Base-by-base conservation (phyloP, 495 filamentous ascomycete genomes). In the Daldinia concentrica region DNA sequence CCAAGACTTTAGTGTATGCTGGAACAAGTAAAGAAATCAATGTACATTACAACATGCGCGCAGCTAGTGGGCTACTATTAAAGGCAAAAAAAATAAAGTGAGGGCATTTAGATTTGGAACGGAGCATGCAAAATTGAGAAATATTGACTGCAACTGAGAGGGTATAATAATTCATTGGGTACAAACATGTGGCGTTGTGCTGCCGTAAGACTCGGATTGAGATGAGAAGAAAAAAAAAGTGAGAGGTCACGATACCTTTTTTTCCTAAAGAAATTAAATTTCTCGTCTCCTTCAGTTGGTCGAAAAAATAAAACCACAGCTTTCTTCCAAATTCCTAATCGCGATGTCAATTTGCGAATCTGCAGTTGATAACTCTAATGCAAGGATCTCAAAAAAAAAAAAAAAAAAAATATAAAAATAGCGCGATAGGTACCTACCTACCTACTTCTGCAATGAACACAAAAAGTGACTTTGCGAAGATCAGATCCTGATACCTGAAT, bases 221-320 rank as follows among this genome's bases (percentile, higher is more conserved):
- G n/a, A 14, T 45, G 66, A 63, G 19, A 58, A n/a, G n/a, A 7
- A 37, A 61, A 15, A 60, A 61, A 60, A 45, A 11, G 2, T 32
- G 29, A 57, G 17, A 59, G 68, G 62, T 65, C 55, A 70, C 68
- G 56, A 65, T 65, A 70, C 62, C 68, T 71, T 56, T 63, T 41
- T 45, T 48, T 48, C 17, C 22, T 11, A 51, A 15, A 14, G 9
- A 19, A 30, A 32, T 32, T 17, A 56, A 55, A 56, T 32, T n/a
- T n/a, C 27, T 57, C 54, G n/a, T 24, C n/a, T 36, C 29, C 30
- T 57, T 57, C n/a, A 36, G 29, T 19, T 54, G 50, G 50, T 15
- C 27, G 12, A 30, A 54, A 54, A 54, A 58, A 55, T 29, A 43
- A 34, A 61, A 19, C 45, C 11, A 32, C 60, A 11, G 43, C 9